These are phyloP conservation scores for Flaveria floridana DNA, from an alignment of 140 eudicot species.

Conservation along the genomic window DNA sequence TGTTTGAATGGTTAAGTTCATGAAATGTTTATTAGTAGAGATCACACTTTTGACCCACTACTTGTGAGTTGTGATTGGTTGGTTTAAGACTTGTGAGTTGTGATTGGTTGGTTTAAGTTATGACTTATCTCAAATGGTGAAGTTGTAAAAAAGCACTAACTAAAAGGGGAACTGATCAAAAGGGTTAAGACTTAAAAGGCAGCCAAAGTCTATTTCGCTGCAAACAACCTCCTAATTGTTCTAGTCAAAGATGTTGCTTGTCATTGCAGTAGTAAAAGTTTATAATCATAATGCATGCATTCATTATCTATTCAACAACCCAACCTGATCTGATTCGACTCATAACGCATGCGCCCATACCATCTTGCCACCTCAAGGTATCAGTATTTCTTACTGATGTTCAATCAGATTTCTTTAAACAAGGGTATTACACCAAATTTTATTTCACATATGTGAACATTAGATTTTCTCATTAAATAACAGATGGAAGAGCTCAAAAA, in stretches of 20 bases:
- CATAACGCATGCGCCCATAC: background rate
- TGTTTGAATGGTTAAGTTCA: constrained; percentile 19
- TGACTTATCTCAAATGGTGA: background rate
- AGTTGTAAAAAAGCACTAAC: background rate
- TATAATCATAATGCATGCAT: constrained; percentile 6
- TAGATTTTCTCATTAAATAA: background rate
- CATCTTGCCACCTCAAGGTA: background rate
- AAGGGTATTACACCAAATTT: background rate
- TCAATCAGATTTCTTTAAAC: background rate
- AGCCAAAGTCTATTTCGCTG: constrained; percentile 8
- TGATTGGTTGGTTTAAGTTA: background rate
- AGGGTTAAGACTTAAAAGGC: background rate
- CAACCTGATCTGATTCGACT: background rate
- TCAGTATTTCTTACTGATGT: background rate
- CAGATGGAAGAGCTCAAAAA: constrained; percentile 74
- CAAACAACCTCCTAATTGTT: background rate
- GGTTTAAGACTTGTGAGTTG: background rate
- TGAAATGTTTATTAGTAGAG: background rate
- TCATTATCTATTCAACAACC: background rate
- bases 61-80: background rate
- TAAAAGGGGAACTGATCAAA: background rate
- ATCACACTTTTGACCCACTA: background rate
- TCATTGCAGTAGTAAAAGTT: background rate
- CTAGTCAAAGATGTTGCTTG: background rate
- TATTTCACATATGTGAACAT: constrained; percentile 16